Percentiles rank a stretch among this genome's conserved stretches.
Conservation (phyloP, 2,329 filamentous ascomycete genomes). For the Microsporum canis region DNA sequence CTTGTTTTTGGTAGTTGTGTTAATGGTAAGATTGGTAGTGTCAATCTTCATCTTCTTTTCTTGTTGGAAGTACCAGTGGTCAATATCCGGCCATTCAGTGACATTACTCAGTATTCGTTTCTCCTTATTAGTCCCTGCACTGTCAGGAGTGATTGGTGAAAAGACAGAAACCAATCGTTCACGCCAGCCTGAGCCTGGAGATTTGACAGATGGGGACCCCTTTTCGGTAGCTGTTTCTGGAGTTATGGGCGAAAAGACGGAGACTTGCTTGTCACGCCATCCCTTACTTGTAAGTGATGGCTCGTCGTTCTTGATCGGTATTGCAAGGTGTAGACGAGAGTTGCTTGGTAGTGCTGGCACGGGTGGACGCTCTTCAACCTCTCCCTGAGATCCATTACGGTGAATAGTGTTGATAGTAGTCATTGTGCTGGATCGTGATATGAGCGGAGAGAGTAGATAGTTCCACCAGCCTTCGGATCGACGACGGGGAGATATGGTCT, state of each 20-base stretch:
- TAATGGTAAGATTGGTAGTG: not conserved
- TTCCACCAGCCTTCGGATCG: slow-evolving; percentile 42
- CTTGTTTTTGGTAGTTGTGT: not conserved
- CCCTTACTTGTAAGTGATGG: not conserved
- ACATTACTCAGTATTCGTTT: slow-evolving; percentile 12
- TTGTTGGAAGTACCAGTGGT: slow-evolving; percentile 8
- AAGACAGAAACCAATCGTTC: slow-evolving; percentile 16
- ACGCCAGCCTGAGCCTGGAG: not conserved
- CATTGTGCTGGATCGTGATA: slow-evolving; percentile 29
- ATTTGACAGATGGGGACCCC: not conserved
- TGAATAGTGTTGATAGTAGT: slow-evolving; percentile 18
- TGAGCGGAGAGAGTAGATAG: slow-evolving; percentile 35
- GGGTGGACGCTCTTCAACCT: slow-evolving; percentile 16
- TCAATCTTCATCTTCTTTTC: slow-evolving; percentile 1
- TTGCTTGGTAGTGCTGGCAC: not conserved
- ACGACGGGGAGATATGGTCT: slow-evolving; percentile 28
- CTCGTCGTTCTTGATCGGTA: slow-evolving; percentile 10
- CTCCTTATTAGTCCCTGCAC: slow-evolving; percentile 6
- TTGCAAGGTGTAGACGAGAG: slow-evolving; percentile 19
- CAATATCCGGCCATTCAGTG: slow-evolving; percentile 15
- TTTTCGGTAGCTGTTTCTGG: slow-evolving; percentile 18
- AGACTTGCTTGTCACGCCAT: slow-evolving; percentile 14
- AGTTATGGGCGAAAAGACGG: slow-evolving; percentile 27
- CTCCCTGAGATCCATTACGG: slow-evolving; percentile 14
- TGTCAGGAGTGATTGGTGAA: slow-evolving; percentile 26